phyloP scores from a whole-genome alignment of 2,329 filamentous ascomycete genomes.

The Penicillium palitans region DNA sequence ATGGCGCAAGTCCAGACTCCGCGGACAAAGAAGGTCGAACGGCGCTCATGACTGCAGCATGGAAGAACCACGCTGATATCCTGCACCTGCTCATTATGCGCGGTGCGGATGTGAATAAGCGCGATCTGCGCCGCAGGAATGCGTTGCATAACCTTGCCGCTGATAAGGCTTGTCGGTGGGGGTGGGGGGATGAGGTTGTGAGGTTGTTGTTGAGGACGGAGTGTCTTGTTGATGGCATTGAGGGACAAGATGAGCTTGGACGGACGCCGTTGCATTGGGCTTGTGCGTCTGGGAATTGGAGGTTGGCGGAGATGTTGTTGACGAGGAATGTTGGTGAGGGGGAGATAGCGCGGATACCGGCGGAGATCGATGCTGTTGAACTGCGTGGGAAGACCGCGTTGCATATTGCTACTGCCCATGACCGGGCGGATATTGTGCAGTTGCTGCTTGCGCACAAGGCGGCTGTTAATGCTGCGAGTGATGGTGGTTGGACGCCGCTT shows the following conservation, averaged over 20 bases:
- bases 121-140: conserved; percentile 34
- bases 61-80: conserved; percentile 43
- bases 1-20: conserved; percentile 35
- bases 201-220: conserved; percentile 41
- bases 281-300: conserved; percentile 56
- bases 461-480: conserved; percentile 49
- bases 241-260: conserved; percentile 47
- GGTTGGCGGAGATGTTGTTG: conserved; percentile 52
- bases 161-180: conserved; percentile 44
- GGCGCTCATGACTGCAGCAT: conserved; percentile 47
- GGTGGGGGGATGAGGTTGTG: conserved; percentile 51
- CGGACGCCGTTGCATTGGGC: conserved; percentile 60
- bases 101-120: conserved; percentile 39
- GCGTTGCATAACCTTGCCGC: conserved; percentile 47
- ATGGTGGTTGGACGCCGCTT: conserved; percentile 55
- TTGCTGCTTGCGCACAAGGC: conserved; percentile 49
- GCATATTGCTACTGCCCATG: conserved; percentile 52
- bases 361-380: conserved; percentile 47
- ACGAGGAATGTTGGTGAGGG: conserved; percentile 24
- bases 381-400: conserved; percentile 48
- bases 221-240: conserved; percentile 43
- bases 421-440: conserved; percentile 37
- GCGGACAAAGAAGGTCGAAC: conserved; percentile 49
- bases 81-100: conserved; percentile 40
- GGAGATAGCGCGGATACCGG: conserved; percentile 16